Percentiles rank a stretch among this genome's conserved stretches.
These are phyloP conservation scores for Pythium guiyangense DNA, from an alignment of 352 stramenopile species.

Conservation along the genomic window DNA sequence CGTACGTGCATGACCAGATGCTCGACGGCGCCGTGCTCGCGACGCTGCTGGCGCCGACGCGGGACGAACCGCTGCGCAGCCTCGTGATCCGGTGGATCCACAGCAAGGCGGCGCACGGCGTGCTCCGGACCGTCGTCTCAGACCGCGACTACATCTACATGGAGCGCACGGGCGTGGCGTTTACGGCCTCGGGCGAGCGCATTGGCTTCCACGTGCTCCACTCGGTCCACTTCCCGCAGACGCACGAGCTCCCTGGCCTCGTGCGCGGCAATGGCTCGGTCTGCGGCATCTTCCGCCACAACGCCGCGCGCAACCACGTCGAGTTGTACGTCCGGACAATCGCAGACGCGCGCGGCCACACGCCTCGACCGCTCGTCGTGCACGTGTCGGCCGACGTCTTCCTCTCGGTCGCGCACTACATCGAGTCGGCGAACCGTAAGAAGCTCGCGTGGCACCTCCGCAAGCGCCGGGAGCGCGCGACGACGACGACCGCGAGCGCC, in stretches of 20 bases:
- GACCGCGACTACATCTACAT: conserved; percentile 30
- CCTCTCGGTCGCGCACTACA: conserved; percentile 17
- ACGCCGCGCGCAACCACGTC: too few species aligned
- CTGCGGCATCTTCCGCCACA: conserved; percentile 31
- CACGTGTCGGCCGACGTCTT: conserved; percentile 23
- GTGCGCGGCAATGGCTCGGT: conserved; percentile 36
- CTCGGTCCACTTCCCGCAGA: conserved; percentile 23
- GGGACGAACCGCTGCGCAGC: conserved; percentile 21
- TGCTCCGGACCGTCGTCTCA: conserved; percentile 22
- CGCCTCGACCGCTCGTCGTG: conserved; percentile 23
- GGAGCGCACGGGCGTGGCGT: conserved; percentile 22
- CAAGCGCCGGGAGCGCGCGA: neutral
- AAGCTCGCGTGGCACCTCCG: conserved; percentile 14
- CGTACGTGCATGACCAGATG: conserved; percentile 8
- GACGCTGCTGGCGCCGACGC: conserved; percentile 2
- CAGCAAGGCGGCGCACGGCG: conserved; percentile 11
- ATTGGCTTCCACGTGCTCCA: conserved; percentile 33
- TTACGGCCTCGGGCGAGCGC: conserved; percentile 18
- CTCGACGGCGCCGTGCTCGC: conserved; percentile 25
- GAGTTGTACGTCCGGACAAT: conserved; percentile 41
- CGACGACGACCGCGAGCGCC: too few species aligned
- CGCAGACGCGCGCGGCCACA: conserved; percentile 24
- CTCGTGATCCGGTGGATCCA: conserved; percentile 36
- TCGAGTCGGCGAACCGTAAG: conserved; percentile 7
- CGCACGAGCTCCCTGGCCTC: conserved; percentile 1